Evolutionary conservation across 2,329 filamentous ascomycete species (phyloP).

Genomic region (Berkeleyomyces rouxiae): DNA sequence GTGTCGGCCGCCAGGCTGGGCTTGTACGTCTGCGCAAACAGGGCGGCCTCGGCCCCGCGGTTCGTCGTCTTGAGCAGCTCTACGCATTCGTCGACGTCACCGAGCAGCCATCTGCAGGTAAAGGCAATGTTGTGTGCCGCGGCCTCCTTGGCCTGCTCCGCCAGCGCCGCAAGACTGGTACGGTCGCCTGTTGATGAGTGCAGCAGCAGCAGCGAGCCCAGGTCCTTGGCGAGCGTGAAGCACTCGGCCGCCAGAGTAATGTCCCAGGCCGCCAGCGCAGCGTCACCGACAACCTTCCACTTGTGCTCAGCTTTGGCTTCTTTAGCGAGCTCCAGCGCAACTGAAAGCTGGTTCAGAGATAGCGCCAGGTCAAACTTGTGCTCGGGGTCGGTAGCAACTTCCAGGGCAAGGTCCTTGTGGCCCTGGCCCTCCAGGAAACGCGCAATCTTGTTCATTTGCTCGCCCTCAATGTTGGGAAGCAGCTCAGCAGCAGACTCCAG

Average conservation of each 20-base stretch:
- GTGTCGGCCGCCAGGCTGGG: constrained; percentile 55
- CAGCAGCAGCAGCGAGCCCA: constrained; percentile 74
- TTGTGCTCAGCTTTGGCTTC: constrained; percentile 84
- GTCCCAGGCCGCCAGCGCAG: constrained; percentile 75
- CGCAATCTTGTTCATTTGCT: constrained; percentile 95
- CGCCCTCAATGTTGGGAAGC: constrained; percentile 66
- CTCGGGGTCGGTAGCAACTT: constrained; percentile 86
- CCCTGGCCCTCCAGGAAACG: constrained; percentile 94
- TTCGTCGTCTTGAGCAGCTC: constrained; percentile 65
- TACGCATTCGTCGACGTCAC: constrained; percentile 66
- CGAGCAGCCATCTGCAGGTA: constrained; percentile 72
- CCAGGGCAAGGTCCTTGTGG: constrained; percentile 86
- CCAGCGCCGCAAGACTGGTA: constrained; percentile 55
- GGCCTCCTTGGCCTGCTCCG: constrained; percentile 55
- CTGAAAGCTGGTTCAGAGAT: constrained; percentile 63
- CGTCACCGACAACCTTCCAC: constrained; percentile 95
- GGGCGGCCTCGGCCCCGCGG: constrained; percentile 66
- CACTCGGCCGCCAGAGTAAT: constrained; percentile 79
- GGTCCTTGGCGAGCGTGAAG: constrained; percentile 77
- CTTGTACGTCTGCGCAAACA: constrained; percentile 93
- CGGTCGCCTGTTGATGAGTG: constrained; percentile 73
- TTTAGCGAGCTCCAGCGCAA: constrained; percentile 69
- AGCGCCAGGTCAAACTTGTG: constrained; percentile 93
- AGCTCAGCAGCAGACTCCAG: constrained; percentile 82
- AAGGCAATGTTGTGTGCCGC: constrained; percentile 89